Evolutionary conservation across 768 basidiomycete species (phyloP).

Genomic region (Hypholoma fasciculare): DNA sequence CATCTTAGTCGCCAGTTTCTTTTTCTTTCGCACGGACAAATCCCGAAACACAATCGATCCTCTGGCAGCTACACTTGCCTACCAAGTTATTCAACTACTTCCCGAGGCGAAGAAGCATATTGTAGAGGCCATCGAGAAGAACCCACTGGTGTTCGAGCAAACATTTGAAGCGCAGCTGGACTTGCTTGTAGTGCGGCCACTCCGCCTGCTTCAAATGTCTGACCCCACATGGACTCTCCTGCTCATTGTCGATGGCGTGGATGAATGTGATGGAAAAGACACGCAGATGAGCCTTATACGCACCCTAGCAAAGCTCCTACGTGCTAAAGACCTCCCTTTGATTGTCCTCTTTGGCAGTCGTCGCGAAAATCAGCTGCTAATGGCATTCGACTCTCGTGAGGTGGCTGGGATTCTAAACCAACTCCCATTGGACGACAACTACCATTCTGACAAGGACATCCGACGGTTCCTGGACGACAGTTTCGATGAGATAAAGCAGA

Average conservation of each 20-base stretch:
- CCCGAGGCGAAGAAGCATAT: background rate
- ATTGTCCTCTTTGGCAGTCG: slow-evolving; percentile 12
- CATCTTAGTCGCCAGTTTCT: slow-evolving; percentile 6
- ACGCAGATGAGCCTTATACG: background rate
- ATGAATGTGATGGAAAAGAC: slow-evolving; percentile 19
- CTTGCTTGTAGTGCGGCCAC: too few species aligned
- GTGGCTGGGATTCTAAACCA: background rate
- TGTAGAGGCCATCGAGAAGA: background rate
- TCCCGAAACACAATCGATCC: background rate
- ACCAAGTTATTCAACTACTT: slow-evolving; percentile 1
- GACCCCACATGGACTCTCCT: background rate
- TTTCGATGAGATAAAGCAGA: background rate
- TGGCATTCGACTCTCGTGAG: background rate
- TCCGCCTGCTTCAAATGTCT: background rate
- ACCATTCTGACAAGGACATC: slow-evolving; percentile 2
- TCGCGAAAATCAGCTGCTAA: slow-evolving; percentile 4
- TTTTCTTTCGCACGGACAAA: slow-evolving; percentile 9
- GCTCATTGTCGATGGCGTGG: slow-evolving; percentile 17
- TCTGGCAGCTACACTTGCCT: slow-evolving; percentile 5
- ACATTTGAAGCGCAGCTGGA: background rate
- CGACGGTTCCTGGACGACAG: background rate
- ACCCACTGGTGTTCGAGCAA: slow-evolving; percentile 8
- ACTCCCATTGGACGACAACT: background rate
- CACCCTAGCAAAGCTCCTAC: background rate
- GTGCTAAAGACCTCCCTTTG: background rate